Base-by-base conservation (phyloP, 192 early-diverging fungal genomes). In the Coemansia sp. region DNA sequence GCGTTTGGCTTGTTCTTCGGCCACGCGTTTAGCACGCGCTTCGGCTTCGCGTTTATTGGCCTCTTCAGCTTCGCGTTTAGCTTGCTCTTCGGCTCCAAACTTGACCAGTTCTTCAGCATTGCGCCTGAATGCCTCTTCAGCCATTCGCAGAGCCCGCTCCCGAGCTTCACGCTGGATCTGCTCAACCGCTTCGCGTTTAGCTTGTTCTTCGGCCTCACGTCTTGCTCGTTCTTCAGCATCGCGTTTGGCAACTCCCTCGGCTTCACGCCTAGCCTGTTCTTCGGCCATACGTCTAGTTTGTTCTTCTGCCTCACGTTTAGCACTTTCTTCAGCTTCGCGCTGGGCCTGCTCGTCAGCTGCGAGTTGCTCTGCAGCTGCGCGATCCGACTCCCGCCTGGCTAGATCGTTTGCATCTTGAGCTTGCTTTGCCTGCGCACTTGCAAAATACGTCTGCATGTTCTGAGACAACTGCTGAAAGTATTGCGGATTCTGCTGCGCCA, bases 391-490 rank as follows among this genome's bases (percentile, higher is more conserved):
- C 32, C 6, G 47, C 14, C 4, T 19, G 12, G 15, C 48, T 35
- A 35, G 32, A 6, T 35, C 8, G 32, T 8, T 35, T 35, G 32
- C 32, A 35, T 35, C 32, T 17, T 8, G 48, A 15, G 15, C 17
- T 49, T 49, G 17, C 48, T 49, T n/a, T 49, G 48, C 48, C 7
- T 49, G 48, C n/a, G 15, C 48, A 17, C 17, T 21, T 17, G 15
- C 12, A 17, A 22, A 17, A 3, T 47, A 4, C 10, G 43, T 4
- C 48, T 17, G 48, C 48, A 49, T 17, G 4, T 8, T 21, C 22
- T 59, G 53, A 47, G 52, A 59, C 5, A 56, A 43, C 9, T 66
- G 70, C 10, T 52, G 35, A 52, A 65, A 51, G 22, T 38, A n/a
- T 15, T 60, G 49, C 39, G 41, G 49, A 22, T 54, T 17, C 19